These are phyloP conservation scores for Paraconiothyrium brasiliense DNA, from an alignment of 2,329 filamentous ascomycete species.

Conservation along the genomic window DNA sequence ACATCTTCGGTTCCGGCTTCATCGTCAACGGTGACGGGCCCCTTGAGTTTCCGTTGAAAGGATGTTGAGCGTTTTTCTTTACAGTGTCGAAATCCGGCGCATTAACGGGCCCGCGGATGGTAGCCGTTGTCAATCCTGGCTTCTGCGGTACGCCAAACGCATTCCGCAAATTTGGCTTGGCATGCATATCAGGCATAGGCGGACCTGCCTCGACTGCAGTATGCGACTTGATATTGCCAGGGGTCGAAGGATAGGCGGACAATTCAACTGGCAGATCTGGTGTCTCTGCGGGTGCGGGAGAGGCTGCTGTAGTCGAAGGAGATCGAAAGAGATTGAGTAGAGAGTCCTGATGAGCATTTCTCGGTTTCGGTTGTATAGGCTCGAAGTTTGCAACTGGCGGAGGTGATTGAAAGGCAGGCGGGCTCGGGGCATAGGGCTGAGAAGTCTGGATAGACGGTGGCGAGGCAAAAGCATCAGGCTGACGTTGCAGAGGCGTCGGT, in stretches of 20 bases:
- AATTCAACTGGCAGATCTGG: constrained; percentile 56
- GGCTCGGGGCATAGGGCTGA: constrained; percentile 35
- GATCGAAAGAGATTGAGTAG: constrained; percentile 57
- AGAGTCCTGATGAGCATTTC: constrained; percentile 55
- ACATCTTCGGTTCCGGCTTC: constrained; percentile 27
- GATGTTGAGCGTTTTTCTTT: constrained; percentile 39
- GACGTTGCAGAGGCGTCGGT: constrained; percentile 31
- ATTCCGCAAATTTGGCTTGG: constrained; percentile 32
- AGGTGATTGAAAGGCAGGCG: constrained; percentile 42
- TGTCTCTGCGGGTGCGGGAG: constrained; percentile 31
- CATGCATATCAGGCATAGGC: constrained; percentile 25
- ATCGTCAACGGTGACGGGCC: constrained; percentile 40
- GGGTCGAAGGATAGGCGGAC: constrained; percentile 54
- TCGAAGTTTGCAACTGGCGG: constrained; percentile 34
- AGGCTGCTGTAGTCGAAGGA: constrained; percentile 32
- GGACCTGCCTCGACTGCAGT: constrained; percentile 28
- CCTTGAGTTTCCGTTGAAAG: constrained; percentile 35
- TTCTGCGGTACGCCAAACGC: constrained; percentile 24
- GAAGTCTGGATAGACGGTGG: constrained; percentile 24
- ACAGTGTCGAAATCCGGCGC: constrained; percentile 53
- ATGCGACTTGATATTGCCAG: constrained; percentile 30
- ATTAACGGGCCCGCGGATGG: constrained; percentile 53
- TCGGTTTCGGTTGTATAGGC: constrained; percentile 47
- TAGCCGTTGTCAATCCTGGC: constrained; percentile 49
- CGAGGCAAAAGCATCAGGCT: constrained; percentile 34